These are phyloP conservation scores for Amylocystis lapponica DNA, from an alignment of 768 basidiomycete species.

Conservation along the genomic window DNA sequence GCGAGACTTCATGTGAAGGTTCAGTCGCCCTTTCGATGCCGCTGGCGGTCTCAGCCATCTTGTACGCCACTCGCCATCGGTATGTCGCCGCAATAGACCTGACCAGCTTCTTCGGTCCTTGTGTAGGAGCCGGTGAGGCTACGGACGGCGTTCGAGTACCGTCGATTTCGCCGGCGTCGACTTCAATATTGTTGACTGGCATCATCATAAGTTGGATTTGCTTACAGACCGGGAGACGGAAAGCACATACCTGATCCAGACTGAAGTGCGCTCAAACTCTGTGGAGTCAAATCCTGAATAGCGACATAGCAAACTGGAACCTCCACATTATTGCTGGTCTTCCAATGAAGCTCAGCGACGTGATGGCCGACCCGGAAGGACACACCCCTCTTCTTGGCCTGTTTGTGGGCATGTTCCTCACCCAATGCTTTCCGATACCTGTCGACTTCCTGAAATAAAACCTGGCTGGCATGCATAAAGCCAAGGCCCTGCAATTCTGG, in stretches of 20 bases:
- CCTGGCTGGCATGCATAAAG: background rate
- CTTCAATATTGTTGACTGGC: no score
- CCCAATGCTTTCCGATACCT: background rate
- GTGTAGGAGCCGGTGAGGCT: background rate
- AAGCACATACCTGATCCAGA: no score
- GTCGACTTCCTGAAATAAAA: background rate
- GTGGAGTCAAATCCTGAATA: no score
- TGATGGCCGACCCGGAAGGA: no score
- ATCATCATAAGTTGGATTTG: no score
- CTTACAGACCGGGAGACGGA: no score
- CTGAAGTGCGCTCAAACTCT: no score
- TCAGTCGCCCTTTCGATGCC: background rate
- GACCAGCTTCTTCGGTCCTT: background rate
- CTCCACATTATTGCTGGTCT: no score
- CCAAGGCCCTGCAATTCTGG: background rate
- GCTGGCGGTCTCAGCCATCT: background rate
- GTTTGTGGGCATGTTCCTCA: background rate
- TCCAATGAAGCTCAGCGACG: no score
- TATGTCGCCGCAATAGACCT: background rate
- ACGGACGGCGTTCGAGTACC: background rate
- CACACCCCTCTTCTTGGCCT: no score
- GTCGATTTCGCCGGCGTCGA: background rate
- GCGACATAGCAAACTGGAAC: no score
- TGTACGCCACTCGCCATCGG: background rate
- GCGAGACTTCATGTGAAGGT: constrained; percentile 1